These are phyloP conservation scores for Anthracocystis setariae DNA, from an alignment of 1,284 basidiomycete species.

Conservation along the genomic window DNA sequence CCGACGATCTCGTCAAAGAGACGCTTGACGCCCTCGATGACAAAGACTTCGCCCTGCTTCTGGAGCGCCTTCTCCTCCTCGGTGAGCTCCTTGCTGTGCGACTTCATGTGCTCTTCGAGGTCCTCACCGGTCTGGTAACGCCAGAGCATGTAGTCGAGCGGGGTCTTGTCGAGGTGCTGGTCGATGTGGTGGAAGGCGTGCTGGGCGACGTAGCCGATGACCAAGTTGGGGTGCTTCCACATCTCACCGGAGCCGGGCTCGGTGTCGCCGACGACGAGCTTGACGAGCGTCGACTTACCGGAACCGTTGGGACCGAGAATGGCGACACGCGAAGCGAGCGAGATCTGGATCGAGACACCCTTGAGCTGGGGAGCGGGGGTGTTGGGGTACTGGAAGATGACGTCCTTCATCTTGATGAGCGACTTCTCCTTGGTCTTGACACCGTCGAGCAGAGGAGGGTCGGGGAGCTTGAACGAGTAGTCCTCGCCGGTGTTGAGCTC, in stretches of 20 bases:
- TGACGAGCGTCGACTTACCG: conserved; percentile 67
- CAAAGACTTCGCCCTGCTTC: conserved; percentile 67
- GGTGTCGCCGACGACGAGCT: conserved; percentile 67
- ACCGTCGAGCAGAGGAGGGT: conserved; percentile 68
- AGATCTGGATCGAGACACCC: conserved; percentile 67
- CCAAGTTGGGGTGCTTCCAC: conserved; percentile 68
- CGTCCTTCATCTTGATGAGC: conserved; percentile 68
- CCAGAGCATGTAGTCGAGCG: conserved; percentile 68
- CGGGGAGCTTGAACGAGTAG: conserved; percentile 68
- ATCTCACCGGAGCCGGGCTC: conserved; percentile 66
- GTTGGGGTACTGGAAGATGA: conserved; percentile 66
- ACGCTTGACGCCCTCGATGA: conserved; percentile 67
- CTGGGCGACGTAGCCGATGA: conserved; percentile 68
- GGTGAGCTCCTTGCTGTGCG: conserved; percentile 52
- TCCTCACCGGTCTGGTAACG: conserved; percentile 69
- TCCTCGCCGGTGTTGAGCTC: conserved; percentile 67
- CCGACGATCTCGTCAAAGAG: conserved; percentile 66
- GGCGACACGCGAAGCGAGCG: conserved; percentile 68
- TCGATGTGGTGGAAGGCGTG: conserved; percentile 69
- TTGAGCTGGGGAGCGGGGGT: conserved; percentile 66
- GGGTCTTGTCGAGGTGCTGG: conserved; percentile 68
- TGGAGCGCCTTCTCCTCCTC: conserved; percentile 60
- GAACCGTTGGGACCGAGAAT: conserved; percentile 68
- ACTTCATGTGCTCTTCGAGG: conserved; percentile 67
- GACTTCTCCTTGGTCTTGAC: conserved; percentile 69